Base-by-base conservation (phyloP, 306 rosid species). In the Oxytropis ochrocephala region DNA sequence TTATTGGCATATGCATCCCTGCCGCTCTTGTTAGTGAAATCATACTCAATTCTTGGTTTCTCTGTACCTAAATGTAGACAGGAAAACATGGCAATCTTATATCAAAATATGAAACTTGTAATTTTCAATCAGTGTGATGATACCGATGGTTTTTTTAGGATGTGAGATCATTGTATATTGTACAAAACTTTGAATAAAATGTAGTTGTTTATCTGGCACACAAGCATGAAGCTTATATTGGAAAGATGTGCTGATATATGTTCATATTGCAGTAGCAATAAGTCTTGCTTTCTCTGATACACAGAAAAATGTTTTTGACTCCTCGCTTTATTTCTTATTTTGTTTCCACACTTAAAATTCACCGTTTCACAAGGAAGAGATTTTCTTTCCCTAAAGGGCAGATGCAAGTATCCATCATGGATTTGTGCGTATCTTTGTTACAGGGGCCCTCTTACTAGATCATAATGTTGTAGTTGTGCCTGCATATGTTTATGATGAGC, bases 1-100 rank as follows among this genome's bases (percentile, higher is more conserved):
- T 91, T 81, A 81, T 87, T 70, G 97, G 95, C 75, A 78, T 84
- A 66, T 83, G 80, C 78, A 83, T 86, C 63, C 91, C 99, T 78
- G 97, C 88, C 75, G 83, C 92, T 61, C 83, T 88, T 74, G 85
- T 88, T 64, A 85, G 87, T 67, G 96, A 91, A 83, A 80, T 94
- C 80, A 59, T 88, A 54, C 86, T 75, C 95, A 84, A 73, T 83
- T 87, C 77, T 82, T 85, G 81, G 91, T 85, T 79, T 91, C 95
- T 66, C 80, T 91, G 80, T 94, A 81, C 87, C 74, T 84, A 74
- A n/a, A 78, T 89, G 82, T 91, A 85, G 84, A 66, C 70, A 51
- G 79, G 76, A 81, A 57, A 56, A 69, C 65, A 77, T 63, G 63
- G 57, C 70, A 67, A 60, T 75, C 79, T 35, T 77, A 36, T 75